Evolutionary conservation across 805 yeast genomes (phyloP), one percentile per base, ranked within the genome.

Genomic region (Starmerella ratchasimensis): DNA sequence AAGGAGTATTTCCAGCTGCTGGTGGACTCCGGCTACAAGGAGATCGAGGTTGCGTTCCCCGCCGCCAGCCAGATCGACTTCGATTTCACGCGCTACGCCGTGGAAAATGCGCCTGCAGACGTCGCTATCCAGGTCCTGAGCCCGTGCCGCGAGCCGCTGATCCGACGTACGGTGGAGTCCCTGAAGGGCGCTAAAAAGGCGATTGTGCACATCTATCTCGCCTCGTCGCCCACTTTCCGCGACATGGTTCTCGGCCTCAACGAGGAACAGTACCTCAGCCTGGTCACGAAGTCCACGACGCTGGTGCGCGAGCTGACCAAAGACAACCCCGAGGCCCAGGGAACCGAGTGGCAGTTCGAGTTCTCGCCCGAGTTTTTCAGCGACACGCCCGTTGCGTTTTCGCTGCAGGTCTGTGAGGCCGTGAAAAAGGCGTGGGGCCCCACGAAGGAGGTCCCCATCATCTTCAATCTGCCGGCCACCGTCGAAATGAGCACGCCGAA

Each of bases 401-500:
- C 76, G 4, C 52, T 80, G 8, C 61, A 69, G 48, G 68, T 80
- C 17, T 76, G 86, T 58, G 81, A 78, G 51, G 80, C 80, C 13
- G 90, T 80, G 24, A 76, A 75, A 56, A 59, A 57, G 17, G 83
- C 79, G 5, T 80, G 93, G 93, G 71, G 56, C 21, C 88, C 90
- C 22, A 54, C 76, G 3, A 67, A 39, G 17, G 76, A 71, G 28
- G 63, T 64, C 42, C 84, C 84, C 34, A 76, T 80, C 44, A 76
- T 80, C 45, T 79, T 80, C 64, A 80, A 80, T 58, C 64, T 80
- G 44, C 93, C 93, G 3, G 90, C 93, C 17, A 80, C 93, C 11
- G 88, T 80, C 15, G 93, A 80, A 59, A 71, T 79, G 73, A 54
- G 81, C 15, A 72, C 83, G 13, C 93, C 93, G 31, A 80, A 80